These are phyloP conservation scores for Comarum palustre DNA, from an alignment of 306 rosid genomes.

Conservation along the genomic window DNA sequence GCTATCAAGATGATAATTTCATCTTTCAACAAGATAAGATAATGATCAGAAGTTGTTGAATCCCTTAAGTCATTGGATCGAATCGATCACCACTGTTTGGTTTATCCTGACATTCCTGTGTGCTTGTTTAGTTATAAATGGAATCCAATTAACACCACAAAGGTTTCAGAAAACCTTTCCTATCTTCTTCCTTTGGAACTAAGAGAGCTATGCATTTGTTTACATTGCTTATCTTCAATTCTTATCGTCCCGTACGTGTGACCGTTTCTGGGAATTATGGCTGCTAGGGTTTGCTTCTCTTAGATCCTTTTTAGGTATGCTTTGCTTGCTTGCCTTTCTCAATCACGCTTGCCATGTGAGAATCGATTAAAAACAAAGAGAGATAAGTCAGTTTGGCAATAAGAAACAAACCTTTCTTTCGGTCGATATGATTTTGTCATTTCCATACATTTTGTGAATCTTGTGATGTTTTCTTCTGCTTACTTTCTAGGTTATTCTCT, in stretches of 20 bases:
- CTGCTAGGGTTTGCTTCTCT: not conserved
- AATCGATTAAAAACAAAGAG: not conserved
- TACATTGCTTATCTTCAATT: not conserved
- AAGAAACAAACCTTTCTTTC: not conserved
- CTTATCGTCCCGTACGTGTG: not conserved
- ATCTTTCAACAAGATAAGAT: not conserved
- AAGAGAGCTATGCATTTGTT: not conserved
- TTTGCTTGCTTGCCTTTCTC: not conserved
- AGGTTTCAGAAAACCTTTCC: not conserved
- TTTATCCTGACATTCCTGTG: not conserved
- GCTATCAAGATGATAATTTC: not conserved
- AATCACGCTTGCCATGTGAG: not conserved
- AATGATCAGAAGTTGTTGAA: not conserved
- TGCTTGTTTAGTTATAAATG: not conserved
- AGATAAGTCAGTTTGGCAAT: not conserved
- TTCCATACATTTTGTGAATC: not conserved
- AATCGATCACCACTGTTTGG: not conserved
- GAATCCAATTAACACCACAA: not conserved
- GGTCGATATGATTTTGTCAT: not conserved
- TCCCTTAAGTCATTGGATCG: slow-evolving; percentile 4
- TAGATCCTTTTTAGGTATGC: not conserved
- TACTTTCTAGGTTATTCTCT: slow-evolving; percentile 8
- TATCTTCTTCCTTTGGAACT: not conserved
- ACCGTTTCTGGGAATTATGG: not conserved
- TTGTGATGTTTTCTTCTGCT: not conserved